phyloP scores from a whole-genome alignment of 768 basidiomycete species.

The Boletus rex-veris region DNA sequence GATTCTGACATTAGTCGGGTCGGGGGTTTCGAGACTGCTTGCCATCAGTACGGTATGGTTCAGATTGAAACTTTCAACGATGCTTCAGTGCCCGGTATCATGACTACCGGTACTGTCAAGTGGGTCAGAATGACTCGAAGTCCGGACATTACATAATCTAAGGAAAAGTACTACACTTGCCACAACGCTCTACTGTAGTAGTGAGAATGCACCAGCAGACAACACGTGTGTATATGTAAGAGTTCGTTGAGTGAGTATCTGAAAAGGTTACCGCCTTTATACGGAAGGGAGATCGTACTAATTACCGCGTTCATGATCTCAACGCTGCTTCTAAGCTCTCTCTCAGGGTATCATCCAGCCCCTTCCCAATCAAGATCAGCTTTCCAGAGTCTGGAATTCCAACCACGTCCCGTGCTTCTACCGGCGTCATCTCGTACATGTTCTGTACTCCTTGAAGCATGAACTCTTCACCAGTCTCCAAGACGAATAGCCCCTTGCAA shows the following conservation, averaged over 20 bases:
- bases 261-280: background rate
- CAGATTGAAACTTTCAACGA: background rate
- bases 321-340: slow-evolving; percentile 44
- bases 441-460: slow-evolving; percentile 90
- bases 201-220: too few relatives aligned
- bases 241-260: background rate
- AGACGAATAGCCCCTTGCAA: slow-evolving; percentile 79
- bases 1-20: slow-evolving; percentile 58
- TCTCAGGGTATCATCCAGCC: slow-evolving; percentile 55
- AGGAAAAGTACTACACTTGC: too few relatives aligned
- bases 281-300: background rate
- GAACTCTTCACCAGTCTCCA: slow-evolving; percentile 51
- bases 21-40: slow-evolving; percentile 19
- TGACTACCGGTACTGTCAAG: too few relatives aligned
- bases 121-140: background rate
- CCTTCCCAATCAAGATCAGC: slow-evolving; percentile 84
- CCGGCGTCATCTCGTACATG: slow-evolving; percentile 74
- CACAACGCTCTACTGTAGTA: too few relatives aligned
- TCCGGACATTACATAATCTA: slow-evolving; percentile 3
- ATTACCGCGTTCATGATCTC: background rate
- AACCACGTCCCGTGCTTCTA: slow-evolving; percentile 37
- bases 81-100: background rate
- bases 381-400: slow-evolving; percentile 68
- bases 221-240: too few relatives aligned
- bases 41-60: slow-evolving; percentile 18